Conservation (phyloP, 768 basidiomycete species). For the Rhodotorula taiwanensis region DNA sequence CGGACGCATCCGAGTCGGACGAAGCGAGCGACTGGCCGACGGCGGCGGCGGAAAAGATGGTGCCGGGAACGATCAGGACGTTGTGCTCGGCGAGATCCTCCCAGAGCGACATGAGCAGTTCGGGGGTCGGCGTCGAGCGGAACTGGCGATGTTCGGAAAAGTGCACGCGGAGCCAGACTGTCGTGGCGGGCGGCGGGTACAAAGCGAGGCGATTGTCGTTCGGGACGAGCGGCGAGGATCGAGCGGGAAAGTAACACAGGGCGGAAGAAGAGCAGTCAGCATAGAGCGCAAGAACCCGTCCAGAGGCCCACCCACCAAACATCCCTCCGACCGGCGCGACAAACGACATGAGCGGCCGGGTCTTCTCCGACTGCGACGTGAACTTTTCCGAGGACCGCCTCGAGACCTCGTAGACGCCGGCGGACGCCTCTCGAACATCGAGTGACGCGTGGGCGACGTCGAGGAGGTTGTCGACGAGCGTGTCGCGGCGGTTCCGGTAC, state of each 20-base stretch:
- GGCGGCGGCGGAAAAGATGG: conserved; percentile 42
- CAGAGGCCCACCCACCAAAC: conserved; percentile 56
- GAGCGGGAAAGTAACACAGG: too few relatives aligned
- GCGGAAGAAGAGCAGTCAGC: neutral
- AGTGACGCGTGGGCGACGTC: conserved; percentile 51
- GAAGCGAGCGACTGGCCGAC: neutral
- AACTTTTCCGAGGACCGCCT: too few relatives aligned
- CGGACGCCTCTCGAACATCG: conserved; percentile 49
- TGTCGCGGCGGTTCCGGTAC: conserved; percentile 58
- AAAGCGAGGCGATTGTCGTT: neutral
- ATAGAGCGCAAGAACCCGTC: neutral
- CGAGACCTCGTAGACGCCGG: conserved; percentile 37
- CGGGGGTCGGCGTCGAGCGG: conserved; percentile 43
- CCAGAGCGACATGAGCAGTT: conserved; percentile 57
- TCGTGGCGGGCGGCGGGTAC: too few relatives aligned
- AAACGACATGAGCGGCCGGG: conserved; percentile 55
- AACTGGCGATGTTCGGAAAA: conserved; percentile 55
- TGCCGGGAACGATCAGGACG: conserved; percentile 61
- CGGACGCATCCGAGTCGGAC: neutral
- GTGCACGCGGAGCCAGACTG: conserved; percentile 57
- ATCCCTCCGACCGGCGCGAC: conserved; percentile 74
- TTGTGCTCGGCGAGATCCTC: conserved; percentile 56
- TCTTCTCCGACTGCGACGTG: conserved; percentile 44
- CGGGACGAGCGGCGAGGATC: too few relatives aligned
- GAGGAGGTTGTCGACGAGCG: conserved; percentile 58